These are phyloP conservation scores for Chrysoporthe deuterocubensis DNA, from an alignment of 2,329 filamentous ascomycete species.

Conservation along the genomic window DNA sequence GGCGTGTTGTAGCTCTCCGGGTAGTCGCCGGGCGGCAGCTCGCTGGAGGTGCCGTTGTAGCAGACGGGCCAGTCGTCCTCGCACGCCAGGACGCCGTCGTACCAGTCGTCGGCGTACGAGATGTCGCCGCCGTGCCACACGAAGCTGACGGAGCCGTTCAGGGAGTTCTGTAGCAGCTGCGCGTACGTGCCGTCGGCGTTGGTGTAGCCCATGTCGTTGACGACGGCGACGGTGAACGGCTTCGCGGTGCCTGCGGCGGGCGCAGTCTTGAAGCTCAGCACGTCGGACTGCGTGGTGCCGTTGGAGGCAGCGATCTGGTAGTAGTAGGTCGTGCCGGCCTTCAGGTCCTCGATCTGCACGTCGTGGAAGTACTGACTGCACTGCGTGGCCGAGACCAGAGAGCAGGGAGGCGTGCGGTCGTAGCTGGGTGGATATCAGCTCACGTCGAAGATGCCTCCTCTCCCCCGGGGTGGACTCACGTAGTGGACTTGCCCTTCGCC, in stretches of 20 bases:
- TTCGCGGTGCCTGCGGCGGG: conserved; percentile 46
- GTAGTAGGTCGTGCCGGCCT: conserved; percentile 52
- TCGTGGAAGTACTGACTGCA: conserved; percentile 58
- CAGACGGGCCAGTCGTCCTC: conserved; percentile 52
- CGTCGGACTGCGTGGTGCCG: conserved; percentile 51
- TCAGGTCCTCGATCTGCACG: conserved; percentile 47
- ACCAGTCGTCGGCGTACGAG: conserved; percentile 56
- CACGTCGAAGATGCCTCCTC: not conserved
- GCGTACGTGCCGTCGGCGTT: conserved; percentile 53
- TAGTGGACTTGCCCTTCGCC: conserved; percentile 45
- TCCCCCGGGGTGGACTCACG: conserved; percentile 37
- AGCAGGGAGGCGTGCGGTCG: conserved; percentile 55
- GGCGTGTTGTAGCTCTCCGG: conserved; percentile 48
- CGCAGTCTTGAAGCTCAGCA: conserved; percentile 52
- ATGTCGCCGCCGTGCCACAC: conserved; percentile 59
- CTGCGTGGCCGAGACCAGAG: conserved; percentile 48
- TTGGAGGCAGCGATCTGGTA: conserved; percentile 54
- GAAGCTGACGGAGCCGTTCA: conserved; percentile 50
- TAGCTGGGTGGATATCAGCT: conserved; percentile 41
- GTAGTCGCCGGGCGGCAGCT: conserved; percentile 44
- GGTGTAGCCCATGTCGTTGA: conserved; percentile 60
- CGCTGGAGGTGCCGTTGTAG: conserved; percentile 52
- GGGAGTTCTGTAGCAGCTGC: conserved; percentile 44
- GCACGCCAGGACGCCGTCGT: conserved; percentile 54
- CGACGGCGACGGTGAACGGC: conserved; percentile 49